Base-by-base conservation (phyloP, 805 yeast species). In the Debaryomyces tyrocola region DNA sequence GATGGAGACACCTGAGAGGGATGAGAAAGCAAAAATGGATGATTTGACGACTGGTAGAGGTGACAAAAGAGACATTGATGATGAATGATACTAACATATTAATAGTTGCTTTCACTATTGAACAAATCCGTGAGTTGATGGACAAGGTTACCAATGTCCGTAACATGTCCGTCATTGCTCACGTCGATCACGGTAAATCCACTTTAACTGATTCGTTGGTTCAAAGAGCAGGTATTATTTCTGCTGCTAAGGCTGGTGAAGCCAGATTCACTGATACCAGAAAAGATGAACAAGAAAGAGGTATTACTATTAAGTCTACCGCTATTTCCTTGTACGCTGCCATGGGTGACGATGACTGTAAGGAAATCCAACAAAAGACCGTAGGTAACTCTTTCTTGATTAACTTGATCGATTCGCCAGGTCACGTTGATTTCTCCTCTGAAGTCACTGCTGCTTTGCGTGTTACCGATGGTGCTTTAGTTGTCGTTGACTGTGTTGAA, bases 91-190 rank as follows among this genome's bases (percentile, higher is more conserved):
- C 73, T 66, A 67, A 66, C 70, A 50, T 24, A 40, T 15, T 47
- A 11, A 20, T 55, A 72, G 78, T 73, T 70, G 77, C 77, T 67
- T 73, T 73, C 70, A 73, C 78, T 66, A 72, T 73, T 69, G 78
- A 73, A 67, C 97, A 94, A 82, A 92, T 94, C 86, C 96, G 99
- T 82, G 90, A 79, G 73, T 85, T 92, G 79, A 92, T 92, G 99
- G 98, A 94, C 95, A 87, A 86, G 80, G 97, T 91, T 83, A 87
- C 97, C 79, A 92, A 92, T 75, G 97, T 94, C 73, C 97, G 99
- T 84, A 94, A 94, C 95, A 94, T 92, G 96, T 92, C 98, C 79
- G 99, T 92, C 78, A 94, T 94, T 86, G 99, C 99, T 71, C 99
- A 92, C 84, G 98, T 92, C 87, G 99, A 92, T 85, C 99, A 94